These are phyloP conservation scores for Arabis alpina DNA, from an alignment of 345 rosid genomes.

Conservation along the genomic window DNA sequence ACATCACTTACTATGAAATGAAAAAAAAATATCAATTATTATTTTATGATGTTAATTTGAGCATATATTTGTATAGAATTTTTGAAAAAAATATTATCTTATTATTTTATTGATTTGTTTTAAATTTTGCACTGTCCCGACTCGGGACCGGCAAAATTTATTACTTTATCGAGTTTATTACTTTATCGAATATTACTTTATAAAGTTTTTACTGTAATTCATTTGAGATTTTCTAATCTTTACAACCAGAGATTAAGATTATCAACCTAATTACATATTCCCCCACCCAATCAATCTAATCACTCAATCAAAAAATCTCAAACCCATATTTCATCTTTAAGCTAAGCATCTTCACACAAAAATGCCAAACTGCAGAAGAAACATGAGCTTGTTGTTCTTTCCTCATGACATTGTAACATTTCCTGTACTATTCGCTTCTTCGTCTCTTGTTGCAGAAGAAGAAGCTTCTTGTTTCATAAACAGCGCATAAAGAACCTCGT, in stretches of 20 bases:
- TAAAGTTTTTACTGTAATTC: too few relatives aligned
- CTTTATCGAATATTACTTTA: too few relatives aligned
- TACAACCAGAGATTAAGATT: conserved; percentile 37
- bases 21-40: too few relatives aligned
- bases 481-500: conserved; percentile 42
- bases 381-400: conserved; percentile 23
- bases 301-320: conserved; percentile 26
- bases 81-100: too few relatives aligned
- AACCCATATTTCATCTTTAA: conserved; percentile 23
- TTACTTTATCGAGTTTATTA: too few relatives aligned
- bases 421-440: conserved; percentile 24
- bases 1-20: too few relatives aligned
- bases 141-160: too few relatives aligned
- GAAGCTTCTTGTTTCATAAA: conserved; percentile 42
- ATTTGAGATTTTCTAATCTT: conserved; percentile 17
- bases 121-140: too few relatives aligned
- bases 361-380: not conserved
- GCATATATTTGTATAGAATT: too few relatives aligned
- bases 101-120: too few relatives aligned
- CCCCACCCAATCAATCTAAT: conserved; percentile 34
- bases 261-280: conserved; percentile 32
- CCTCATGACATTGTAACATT: conserved; percentile 38
- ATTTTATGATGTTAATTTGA: too few relatives aligned
- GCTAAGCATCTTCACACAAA: conserved; percentile 12
- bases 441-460: not conserved